Base-by-base conservation (phyloP, 1,284 basidiomycete genomes). In the Leccinum pallidistipes region DNA sequence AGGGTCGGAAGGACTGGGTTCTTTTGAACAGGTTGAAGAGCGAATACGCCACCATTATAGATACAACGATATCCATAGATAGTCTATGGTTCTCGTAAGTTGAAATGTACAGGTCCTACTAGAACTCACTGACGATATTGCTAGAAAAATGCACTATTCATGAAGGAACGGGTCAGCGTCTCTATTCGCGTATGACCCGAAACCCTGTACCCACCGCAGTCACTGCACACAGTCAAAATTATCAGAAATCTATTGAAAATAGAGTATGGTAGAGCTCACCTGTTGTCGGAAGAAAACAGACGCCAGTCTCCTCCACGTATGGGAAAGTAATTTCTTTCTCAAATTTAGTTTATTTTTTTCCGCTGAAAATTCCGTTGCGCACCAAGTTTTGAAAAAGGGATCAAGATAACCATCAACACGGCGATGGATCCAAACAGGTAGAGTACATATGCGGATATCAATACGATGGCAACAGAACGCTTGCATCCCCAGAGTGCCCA, bases 401-500 rank as follows among this genome's bases (percentile, higher is more conserved):
- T 18, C 14, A 56, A 24, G 54, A 47, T 0, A 16, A 29, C 11
- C 18, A 18, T 3, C 24, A 57, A 8, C 7, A 36, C 8, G n/a
- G 14, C 50, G 52, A 31, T 21, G 11, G 6, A 29, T 38, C 36
- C 31, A 59, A 9, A 3, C n/a, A 64, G 9, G 38, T 66, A 65
- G 5, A 49, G 4, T 8, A 56, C 3, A 24, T 65, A 65, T 6
- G 18, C 16, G 9, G 16, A 6, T 5, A 60, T 38, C 24, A 66
- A 11, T 9, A 31, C 31, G 2, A 27, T 31, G 4, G 55, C 56
- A 9, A 55, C 31, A 3, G 12, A 16, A 47, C 14, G 7, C 2
- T 40, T 29, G 29, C 66, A 62, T 3, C 65, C 66, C 65, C 65
- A 66, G n/a, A 66, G 62, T 14, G 58, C 65, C 63, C 66, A 66